Base-by-base conservation (phyloP, 192 early-diverging fungal genomes). In the Obelidium mucronatum region DNA sequence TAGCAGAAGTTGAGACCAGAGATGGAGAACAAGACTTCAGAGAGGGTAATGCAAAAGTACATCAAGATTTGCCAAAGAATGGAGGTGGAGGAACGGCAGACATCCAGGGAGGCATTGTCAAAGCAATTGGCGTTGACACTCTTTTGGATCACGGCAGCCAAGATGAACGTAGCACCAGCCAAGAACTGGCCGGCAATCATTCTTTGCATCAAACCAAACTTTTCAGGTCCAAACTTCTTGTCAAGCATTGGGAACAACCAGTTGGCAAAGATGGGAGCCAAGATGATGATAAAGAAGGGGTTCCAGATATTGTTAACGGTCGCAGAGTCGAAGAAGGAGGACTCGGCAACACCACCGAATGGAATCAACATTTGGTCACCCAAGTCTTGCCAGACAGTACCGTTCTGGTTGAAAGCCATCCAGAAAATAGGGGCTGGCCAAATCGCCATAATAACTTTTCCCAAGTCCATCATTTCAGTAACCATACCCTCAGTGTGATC, bases 1-100 rank as follows among this genome's bases (percentile, higher is more conserved):
- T 92, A 92, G 34, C 82, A 82, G 70, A 92, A 88, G 80, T 92
- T 87, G 69, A 90, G 81, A 67, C 89, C 91, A 30, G 81, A 82
- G 72, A 87, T 86, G 34, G 87, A 88, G 67, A 90, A 81, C 6
- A 92, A 59, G 36, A 80, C 77, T 78, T 91, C 90, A 72, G 84
- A 88, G 66, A 83, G 40, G 17, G 89, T 86, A 40, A 91, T 81
- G 48, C 90, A 0, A 73, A 91, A 84, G 77, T 86, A 90, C 30
- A 66, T 24, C n/a, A 63, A 40, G 5, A 74, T 42, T 31, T 63
- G 59, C 59, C 58, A 63, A 13, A 31, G 1, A 1, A 63, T 74
- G 59, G 34, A 34, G 26, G 52, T 30, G 73, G 2, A 24, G 59
- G n/a, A 34, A 0, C 4, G 19, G 73, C 73, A 74, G 0, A 44